These are phyloP conservation scores for Albatrellus ellisii DNA, from an alignment of 768 basidiomycete genomes.

Conservation along the genomic window DNA sequence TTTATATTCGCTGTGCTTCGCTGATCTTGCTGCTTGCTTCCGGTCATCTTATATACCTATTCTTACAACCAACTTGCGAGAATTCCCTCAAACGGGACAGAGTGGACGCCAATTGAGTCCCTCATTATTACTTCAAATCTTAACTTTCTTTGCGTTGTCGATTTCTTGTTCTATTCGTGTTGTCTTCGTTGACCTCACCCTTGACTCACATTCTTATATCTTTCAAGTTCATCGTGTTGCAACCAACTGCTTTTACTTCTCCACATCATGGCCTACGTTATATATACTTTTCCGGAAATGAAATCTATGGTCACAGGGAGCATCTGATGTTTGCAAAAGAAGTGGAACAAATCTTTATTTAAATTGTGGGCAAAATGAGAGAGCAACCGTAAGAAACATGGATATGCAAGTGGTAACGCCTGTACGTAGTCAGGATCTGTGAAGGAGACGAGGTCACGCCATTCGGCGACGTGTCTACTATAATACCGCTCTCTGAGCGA, in stretches of 20 bases:
- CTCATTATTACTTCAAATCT: conserved; percentile 33
- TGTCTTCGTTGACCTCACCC: not conserved
- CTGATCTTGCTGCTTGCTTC: conserved; percentile 10
- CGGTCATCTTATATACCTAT: conserved; percentile 30
- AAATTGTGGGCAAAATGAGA: no score
- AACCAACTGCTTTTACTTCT: not conserved
- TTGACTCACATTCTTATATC: conserved; percentile 1
- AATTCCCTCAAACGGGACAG: conserved; percentile 22
- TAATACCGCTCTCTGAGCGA: no score
- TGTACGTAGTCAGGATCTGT: no score
- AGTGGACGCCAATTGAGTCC: conserved; percentile 41
- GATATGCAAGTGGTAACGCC: no score
- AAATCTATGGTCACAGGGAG: no score
- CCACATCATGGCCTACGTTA: not conserved
- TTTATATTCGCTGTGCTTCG: conserved; percentile 10
- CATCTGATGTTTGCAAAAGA: no score
- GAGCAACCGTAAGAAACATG: no score
- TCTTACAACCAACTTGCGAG: conserved; percentile 39
- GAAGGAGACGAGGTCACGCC: no score
- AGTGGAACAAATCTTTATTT: no score
- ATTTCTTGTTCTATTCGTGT: not conserved
- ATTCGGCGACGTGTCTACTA: no score
- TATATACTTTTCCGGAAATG: not conserved
- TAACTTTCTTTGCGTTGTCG: conserved; percentile 6
- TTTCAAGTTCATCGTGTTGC: not conserved